A percentile compares a stretch with the other conserved stretches of the same genome.
Evolutionary conservation across 202 grass and related monocot species (phyloP).

Genomic region (Setaria viridis): DNA sequence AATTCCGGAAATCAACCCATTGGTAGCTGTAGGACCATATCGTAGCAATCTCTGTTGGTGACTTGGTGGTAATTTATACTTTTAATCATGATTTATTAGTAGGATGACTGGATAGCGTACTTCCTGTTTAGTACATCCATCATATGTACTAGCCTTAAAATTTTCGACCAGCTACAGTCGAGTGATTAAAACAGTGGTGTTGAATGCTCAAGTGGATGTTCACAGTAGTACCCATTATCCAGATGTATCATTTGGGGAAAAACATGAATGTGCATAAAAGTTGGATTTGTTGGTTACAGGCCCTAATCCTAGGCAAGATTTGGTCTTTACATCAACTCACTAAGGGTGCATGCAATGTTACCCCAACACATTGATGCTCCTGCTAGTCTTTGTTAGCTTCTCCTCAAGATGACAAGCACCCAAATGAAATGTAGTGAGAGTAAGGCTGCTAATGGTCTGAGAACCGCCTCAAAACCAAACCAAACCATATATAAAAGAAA

Average conservation of each 20-base stretch:
- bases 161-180: not conserved
- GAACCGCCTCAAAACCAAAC: no score
- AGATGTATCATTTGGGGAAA: not conserved
- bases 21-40: not conserved
- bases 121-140: slow-evolving; percentile 7
- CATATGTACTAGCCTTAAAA: not conserved
- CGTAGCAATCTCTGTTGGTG: slow-evolving; percentile 3
- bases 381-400: not conserved
- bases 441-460: no score
- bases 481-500: no score
- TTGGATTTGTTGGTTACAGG: slow-evolving; percentile 26
- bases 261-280: slow-evolving; percentile 2
- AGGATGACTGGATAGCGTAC: not conserved
- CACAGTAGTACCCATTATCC: not conserved
- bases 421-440: slow-evolving; percentile 3
- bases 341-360: not conserved
- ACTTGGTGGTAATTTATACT: not conserved
- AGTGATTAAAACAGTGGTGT: not conserved
- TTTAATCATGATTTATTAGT: slow-evolving; percentile 10
- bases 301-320: not conserved
- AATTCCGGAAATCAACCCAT: not conserved
- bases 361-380: not conserved
- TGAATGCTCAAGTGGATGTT: not conserved
- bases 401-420: not conserved
- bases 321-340: not conserved